Percentiles rank a stretch among this genome's conserved stretches.
These are phyloP conservation scores for Brasenia schreberi DNA, from an alignment of 164 flowering plant species.

Conservation along the genomic window DNA sequence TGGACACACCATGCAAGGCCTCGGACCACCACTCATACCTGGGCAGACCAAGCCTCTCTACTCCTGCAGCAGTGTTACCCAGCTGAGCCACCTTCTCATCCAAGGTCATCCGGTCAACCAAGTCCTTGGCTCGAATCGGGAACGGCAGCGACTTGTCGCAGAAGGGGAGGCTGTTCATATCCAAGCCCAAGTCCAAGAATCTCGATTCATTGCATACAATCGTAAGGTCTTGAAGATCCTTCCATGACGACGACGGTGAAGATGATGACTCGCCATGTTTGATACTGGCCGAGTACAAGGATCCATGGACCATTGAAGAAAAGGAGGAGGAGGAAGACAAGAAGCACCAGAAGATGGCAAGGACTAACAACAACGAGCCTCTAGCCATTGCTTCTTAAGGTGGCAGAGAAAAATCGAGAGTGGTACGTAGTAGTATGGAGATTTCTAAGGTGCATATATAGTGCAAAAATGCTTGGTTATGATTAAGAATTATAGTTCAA, in stretches of 20 bases:
- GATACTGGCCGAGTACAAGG: too few relatives aligned
- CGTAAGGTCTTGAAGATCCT: not conserved
- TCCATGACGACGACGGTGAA: not conserved
- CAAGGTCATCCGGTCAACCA: slow-evolving; percentile 7
- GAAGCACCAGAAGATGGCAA: too few relatives aligned
- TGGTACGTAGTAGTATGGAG: too few relatives aligned
- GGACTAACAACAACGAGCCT: too few relatives aligned
- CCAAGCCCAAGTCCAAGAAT: not conserved
- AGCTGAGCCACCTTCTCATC: slow-evolving; percentile 9
- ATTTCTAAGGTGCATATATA: too few relatives aligned
- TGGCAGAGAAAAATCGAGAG: too few relatives aligned
- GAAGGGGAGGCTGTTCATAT: slow-evolving; percentile 1
- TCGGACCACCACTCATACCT: slow-evolving; percentile 7
- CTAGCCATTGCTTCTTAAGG: too few relatives aligned
- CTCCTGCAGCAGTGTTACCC: slow-evolving; percentile 6
- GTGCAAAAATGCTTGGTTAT: too few relatives aligned
- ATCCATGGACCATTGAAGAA: too few relatives aligned
- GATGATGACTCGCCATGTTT: not conserved
- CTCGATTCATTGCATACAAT: not conserved
- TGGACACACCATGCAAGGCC: slow-evolving; percentile 6
- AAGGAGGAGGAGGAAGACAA: too few relatives aligned
- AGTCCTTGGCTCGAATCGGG: slow-evolving; percentile 5
- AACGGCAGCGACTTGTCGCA: slow-evolving; percentile 4
- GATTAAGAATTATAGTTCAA: too few relatives aligned
- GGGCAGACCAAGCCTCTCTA: slow-evolving; percentile 8